Evolutionary conservation across 2,329 filamentous ascomycete species (phyloP).

Genomic region (Bipolaris cookei): DNA sequence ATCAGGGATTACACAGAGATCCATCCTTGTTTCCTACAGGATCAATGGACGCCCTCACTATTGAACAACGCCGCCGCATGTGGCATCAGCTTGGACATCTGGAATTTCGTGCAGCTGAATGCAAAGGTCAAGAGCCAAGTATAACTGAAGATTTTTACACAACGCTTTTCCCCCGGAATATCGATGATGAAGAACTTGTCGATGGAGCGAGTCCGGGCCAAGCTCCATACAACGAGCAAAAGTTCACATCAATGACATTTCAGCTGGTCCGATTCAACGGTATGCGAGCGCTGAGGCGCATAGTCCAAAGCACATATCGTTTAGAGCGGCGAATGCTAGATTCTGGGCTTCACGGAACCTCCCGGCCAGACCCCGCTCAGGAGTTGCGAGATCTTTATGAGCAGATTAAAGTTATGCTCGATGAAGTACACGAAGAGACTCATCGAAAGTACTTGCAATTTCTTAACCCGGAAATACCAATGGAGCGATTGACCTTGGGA

Average conservation of each 20-base stretch:
- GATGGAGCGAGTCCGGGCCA: conserved; percentile 43
- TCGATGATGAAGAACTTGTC: conserved; percentile 49
- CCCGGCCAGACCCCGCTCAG: conserved; percentile 42
- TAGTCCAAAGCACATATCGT: conserved; percentile 48
- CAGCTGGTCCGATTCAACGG: conserved; percentile 46
- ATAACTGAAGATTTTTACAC: conserved; percentile 49
- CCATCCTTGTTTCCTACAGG: conserved; percentile 46
- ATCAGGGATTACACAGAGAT: conserved; percentile 49
- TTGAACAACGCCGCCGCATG: conserved; percentile 46
- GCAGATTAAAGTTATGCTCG: conserved; percentile 47
- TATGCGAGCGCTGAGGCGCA: conserved; percentile 43
- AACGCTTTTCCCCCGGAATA: conserved; percentile 46
- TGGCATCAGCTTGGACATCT: conserved; percentile 50
- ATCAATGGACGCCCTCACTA: conserved; percentile 47
- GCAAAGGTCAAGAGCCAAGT: conserved; percentile 49
- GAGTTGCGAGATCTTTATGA: conserved; percentile 45
- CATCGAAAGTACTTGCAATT: conserved; percentile 42
- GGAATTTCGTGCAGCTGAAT: conserved; percentile 49
- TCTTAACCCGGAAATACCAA: conserved; percentile 40
- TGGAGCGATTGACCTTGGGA: conserved; percentile 42
- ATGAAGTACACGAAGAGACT: conserved; percentile 44
- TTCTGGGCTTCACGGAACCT: conserved; percentile 42
- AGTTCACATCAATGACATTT: conserved; percentile 46
- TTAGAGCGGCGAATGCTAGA: conserved; percentile 47
- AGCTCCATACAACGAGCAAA: conserved; percentile 41